Conservation (phyloP, 169 alveolate genomes). For the Plasmodium gonderi region DNA sequence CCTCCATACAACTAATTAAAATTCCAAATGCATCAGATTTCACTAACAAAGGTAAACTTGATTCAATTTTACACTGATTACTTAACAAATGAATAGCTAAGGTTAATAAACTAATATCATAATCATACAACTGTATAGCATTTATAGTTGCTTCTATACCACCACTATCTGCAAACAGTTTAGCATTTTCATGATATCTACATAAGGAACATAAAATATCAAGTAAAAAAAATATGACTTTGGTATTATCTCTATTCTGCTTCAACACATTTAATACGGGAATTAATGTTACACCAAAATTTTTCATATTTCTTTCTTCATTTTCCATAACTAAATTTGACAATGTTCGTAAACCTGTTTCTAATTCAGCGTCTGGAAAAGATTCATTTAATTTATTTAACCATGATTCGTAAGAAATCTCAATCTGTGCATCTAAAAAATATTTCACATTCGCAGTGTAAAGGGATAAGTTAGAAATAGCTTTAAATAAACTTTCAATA, state of each 20-base stretch:
- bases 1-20: constrained; percentile 84
- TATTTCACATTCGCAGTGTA: constrained; percentile 87
- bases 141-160: constrained; percentile 87
- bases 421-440: constrained; percentile 83
- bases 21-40: constrained; percentile 89
- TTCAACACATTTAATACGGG: constrained; percentile 84
- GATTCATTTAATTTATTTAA: constrained; percentile 82
- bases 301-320: constrained; percentile 87
- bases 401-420: constrained; percentile 84
- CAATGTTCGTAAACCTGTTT: constrained; percentile 90
- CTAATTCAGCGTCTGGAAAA: constrained; percentile 83
- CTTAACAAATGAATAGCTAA: constrained; percentile 90
- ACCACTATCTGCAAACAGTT: constrained; percentile 81
- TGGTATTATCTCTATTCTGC: constrained; percentile 87
- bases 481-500: constrained; percentile 89
- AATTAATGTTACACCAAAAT: constrained; percentile 87
- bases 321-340: constrained; percentile 92
- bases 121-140: constrained; percentile 86
- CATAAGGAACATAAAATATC: constrained; percentile 90
- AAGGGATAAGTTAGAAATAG: constrained; percentile 89
- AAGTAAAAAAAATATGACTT: constrained; percentile 85
- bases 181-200: constrained; percentile 86
- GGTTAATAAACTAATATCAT: constrained; percentile 86
- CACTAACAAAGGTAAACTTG: constrained; percentile 86
- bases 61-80: constrained; percentile 84